Percentiles rank a stretch among this genome's conserved stretches.
Conservation (phyloP, 306 rosid species). For the Cucurbita maxima region DNA sequence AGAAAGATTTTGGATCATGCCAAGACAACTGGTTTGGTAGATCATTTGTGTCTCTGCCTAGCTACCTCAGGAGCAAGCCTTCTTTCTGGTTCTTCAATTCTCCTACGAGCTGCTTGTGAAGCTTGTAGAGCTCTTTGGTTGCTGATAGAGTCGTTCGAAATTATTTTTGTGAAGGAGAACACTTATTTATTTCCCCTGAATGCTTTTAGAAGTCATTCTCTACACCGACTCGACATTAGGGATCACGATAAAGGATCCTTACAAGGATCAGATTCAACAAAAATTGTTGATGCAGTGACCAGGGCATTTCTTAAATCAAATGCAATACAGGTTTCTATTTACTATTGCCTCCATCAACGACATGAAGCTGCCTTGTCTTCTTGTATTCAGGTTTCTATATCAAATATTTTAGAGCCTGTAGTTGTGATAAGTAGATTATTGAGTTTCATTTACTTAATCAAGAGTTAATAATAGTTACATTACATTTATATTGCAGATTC, state of each 20-base stretch:
- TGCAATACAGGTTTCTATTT: conserved; percentile 66
- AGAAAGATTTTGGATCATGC: conserved; percentile 65
- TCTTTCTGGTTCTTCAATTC: conserved; percentile 69
- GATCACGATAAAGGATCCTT: conserved; percentile 37
- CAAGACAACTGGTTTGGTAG: conserved; percentile 66
- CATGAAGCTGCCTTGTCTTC: conserved; percentile 60
- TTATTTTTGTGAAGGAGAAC: conserved; percentile 31
- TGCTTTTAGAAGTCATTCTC: conserved; percentile 41
- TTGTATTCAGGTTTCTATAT: conserved; percentile 58
- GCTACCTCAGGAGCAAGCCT: conserved; percentile 71
- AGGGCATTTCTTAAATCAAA: conserved; percentile 66
- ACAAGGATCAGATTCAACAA: conserved; percentile 41
- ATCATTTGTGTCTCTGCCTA: conserved; percentile 65
- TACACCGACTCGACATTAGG: conserved; percentile 28
- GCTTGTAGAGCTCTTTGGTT: conserved; percentile 79
- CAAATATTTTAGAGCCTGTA: conserved; percentile 1
- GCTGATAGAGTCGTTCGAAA: conserved; percentile 55
- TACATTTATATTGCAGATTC: conserved; percentile 40
- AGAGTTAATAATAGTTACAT: neutral
- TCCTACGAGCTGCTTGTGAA: conserved; percentile 79
- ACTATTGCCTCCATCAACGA: conserved; percentile 74
- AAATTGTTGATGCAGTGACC: conserved; percentile 54
- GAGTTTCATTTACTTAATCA: neutral
- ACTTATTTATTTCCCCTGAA: conserved; percentile 49
- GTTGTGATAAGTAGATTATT: neutral